These are phyloP conservation scores for Trichophyton benhamiae DNA, from an alignment of 2,329 filamentous ascomycete species.

Conservation along the genomic window DNA sequence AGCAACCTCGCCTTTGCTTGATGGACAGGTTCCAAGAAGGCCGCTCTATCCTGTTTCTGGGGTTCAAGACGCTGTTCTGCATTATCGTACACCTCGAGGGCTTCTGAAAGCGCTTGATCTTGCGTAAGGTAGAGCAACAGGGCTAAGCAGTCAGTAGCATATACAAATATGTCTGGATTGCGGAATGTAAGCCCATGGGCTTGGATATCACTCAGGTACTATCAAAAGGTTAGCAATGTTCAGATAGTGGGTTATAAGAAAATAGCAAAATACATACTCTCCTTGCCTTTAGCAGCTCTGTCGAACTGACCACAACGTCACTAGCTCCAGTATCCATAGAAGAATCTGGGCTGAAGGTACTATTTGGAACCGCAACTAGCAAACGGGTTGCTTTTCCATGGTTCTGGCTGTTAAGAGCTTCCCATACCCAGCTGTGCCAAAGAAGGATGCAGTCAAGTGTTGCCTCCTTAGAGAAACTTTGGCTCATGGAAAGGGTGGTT, in stretches of 20 bases:
- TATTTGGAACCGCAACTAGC: constrained; percentile 30
- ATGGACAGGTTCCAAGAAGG: constrained; percentile 48
- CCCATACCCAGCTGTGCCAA: constrained; percentile 55
- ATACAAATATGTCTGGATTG: constrained; percentile 38
- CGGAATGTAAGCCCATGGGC: constrained; percentile 46
- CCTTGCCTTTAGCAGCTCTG: constrained; percentile 27
- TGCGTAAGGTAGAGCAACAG: constrained; percentile 55
- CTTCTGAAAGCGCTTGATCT: constrained; percentile 21
- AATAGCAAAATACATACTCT: constrained; percentile 23
- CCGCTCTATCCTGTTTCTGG: constrained; percentile 25
- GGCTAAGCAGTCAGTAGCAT: constrained; percentile 50
- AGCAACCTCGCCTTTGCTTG: constrained; percentile 58
- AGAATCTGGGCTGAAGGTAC: constrained; percentile 22
- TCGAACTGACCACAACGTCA: constrained; percentile 18
- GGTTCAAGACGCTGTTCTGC: constrained; percentile 32
- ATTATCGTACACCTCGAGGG: constrained; percentile 33
- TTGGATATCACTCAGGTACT: constrained; percentile 42
- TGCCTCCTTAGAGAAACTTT: constrained; percentile 26
- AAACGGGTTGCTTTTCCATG: constrained; percentile 25
- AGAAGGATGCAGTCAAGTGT: constrained; percentile 35
- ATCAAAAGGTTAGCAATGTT: constrained; percentile 42
- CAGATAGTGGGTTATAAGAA: neutral
- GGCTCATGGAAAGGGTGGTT: constrained; percentile 51
- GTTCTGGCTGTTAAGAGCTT: constrained; percentile 43
- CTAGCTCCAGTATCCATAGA: constrained; percentile 15